A percentile compares a stretch with the other conserved stretches of the same genome.
Conservation (phyloP, 768 basidiomycete genomes). For the Astraeus odoratus region DNA sequence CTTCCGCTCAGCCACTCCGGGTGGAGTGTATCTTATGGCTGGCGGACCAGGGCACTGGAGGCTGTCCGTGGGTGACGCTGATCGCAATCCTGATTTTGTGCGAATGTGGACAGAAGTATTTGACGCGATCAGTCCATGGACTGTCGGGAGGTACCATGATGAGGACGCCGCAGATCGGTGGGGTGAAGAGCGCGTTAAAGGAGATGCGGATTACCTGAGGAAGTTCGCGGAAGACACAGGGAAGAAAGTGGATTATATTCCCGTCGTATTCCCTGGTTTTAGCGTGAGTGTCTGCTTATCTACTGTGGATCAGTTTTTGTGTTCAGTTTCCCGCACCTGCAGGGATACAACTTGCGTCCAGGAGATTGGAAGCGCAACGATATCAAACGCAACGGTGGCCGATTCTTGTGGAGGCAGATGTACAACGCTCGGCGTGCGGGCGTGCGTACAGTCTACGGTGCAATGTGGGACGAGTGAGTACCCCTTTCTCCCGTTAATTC, state of each 20-base stretch:
- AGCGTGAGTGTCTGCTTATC: constrained; percentile 48
- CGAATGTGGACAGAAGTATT: constrained; percentile 72
- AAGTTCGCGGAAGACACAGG: constrained; percentile 37
- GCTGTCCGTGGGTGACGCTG: constrained; percentile 60
- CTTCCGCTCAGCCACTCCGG: constrained; percentile 57
- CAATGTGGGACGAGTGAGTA: constrained; percentile 81
- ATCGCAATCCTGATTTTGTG: constrained; percentile 57
- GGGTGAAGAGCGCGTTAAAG: constrained; percentile 53
- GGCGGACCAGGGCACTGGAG: constrained; percentile 75
- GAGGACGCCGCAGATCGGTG: constrained; percentile 59
- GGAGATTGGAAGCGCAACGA: constrained; percentile 70
- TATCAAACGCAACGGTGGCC: constrained; percentile 64
- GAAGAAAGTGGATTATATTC: constrained; percentile 71
- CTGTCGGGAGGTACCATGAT: constrained; percentile 60
- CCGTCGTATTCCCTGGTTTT: constrained; percentile 75
- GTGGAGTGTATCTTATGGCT: constrained; percentile 68
- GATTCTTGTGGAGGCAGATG: constrained; percentile 75
- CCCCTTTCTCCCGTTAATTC: background rate
- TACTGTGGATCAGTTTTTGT: constrained; percentile 1
- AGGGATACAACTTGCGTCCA: constrained; percentile 68
- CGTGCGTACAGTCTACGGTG: constrained; percentile 64
- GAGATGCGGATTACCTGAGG: constrained; percentile 55
- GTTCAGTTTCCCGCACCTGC: constrained; percentile 5
- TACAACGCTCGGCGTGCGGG: constrained; percentile 59
- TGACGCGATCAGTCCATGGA: constrained; percentile 81